phyloP scores from a whole-genome alignment of 2,329 filamentous ascomycete species.

The Raffaelea arxii region DNA sequence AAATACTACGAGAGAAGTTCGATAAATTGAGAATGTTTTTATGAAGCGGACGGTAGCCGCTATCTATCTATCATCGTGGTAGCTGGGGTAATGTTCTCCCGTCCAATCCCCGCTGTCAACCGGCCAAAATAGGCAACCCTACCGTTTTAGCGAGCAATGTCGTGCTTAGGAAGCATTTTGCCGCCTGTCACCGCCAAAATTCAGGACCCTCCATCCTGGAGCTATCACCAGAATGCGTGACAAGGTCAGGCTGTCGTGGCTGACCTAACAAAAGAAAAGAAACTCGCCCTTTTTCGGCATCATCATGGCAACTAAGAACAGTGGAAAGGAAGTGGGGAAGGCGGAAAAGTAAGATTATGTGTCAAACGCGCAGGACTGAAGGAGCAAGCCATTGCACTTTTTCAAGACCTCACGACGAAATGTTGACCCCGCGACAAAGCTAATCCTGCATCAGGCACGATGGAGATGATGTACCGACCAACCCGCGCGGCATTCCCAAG shows the following conservation, averaged over 20 bases:
- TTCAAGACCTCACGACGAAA: not conserved
- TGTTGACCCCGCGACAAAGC: not conserved
- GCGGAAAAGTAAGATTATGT: constrained; percentile 12
- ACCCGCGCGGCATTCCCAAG: constrained; percentile 73
- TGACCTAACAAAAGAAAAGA: not conserved
- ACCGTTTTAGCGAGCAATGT: no score
- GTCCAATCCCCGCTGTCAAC: no score
- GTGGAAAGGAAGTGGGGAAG: constrained; percentile 29
- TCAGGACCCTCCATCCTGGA: not conserved
- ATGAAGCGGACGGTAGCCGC: no score
- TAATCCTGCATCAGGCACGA: not conserved
- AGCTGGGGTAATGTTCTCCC: no score
- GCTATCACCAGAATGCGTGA: not conserved
- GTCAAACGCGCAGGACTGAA: not conserved
- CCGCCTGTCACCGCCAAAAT: constrained; percentile 9
- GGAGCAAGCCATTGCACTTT: not conserved
- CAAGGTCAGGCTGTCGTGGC: not conserved
- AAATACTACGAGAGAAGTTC: no score
- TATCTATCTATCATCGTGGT: no score
- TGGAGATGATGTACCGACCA: constrained; percentile 48
- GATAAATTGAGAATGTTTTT: no score
- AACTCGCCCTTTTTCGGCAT: no score
- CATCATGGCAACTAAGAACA: constrained; percentile 6
- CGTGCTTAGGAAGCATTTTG: no score
- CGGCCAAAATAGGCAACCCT: no score